Percentiles rank a stretch among this genome's conserved stretches.
Conservation (phyloP, 2,329 filamentous ascomycete species). For the Colletotrichum scovillei region DNA sequence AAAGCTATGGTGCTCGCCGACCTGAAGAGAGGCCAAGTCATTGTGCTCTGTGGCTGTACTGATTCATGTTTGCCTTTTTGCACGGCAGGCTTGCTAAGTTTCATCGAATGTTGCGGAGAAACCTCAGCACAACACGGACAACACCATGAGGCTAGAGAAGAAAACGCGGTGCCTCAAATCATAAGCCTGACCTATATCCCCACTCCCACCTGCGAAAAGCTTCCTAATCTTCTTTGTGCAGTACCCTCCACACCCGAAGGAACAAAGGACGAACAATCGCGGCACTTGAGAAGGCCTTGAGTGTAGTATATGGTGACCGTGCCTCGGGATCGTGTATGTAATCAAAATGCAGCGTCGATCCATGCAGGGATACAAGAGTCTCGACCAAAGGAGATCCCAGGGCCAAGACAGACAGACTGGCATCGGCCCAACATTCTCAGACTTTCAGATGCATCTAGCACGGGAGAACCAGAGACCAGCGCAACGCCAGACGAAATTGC, state of each 20-base stretch:
- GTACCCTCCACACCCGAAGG: no score
- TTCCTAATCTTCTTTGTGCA: background rate
- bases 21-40: background rate
- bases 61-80: conserved; percentile 25
- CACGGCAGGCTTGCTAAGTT: conserved; percentile 1
- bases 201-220: background rate
- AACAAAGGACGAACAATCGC: background rate
- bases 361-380: background rate
- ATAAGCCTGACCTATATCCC: background rate
- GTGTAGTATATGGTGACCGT: background rate
- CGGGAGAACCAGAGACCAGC: background rate
- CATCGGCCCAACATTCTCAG: background rate
- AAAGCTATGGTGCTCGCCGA: background rate
- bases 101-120: conserved; percentile 3
- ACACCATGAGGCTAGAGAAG: background rate
- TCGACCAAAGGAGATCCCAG: background rate
- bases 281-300: background rate
- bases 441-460: background rate
- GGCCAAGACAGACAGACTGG: background rate
- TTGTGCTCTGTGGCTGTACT: conserved; percentile 2
- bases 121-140: background rate
- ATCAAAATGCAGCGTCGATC: background rate
- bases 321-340: background rate
- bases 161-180: background rate
- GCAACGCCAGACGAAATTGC: background rate